A percentile compares a stretch with the other conserved stretches of the same genome.
These are phyloP conservation scores for Cardiospermum halicacabum DNA, from an alignment of 345 rosid species.

Conservation along the genomic window DNA sequence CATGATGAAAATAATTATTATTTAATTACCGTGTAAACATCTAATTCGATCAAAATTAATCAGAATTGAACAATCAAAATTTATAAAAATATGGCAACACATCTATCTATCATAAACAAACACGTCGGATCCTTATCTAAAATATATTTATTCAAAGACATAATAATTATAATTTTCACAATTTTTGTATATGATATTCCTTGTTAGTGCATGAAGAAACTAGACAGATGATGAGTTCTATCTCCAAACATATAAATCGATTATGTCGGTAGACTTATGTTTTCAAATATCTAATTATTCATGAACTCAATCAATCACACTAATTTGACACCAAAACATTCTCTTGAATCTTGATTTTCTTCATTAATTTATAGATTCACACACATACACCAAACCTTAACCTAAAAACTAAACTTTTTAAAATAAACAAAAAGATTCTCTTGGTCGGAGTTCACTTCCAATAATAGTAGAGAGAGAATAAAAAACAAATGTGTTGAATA, in stretches of 20 bases:
- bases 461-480: conserved; percentile 15
- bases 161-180: too few relatives aligned
- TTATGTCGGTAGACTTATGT: conserved; percentile 29
- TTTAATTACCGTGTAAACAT: neutral
- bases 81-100: too few relatives aligned
- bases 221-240: conserved; percentile 6
- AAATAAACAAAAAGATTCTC: conserved; percentile 28
- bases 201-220: too few relatives aligned
- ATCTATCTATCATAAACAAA: too few relatives aligned
- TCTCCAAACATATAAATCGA: conserved; percentile 8
- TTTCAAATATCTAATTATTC: conserved; percentile 28
- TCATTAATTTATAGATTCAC: conserved; percentile 4
- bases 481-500: conserved; percentile 8
- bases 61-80: too few relatives aligned
- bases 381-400: too few relatives aligned
- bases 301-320: conserved; percentile 17
- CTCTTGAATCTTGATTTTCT: conserved; percentile 15
- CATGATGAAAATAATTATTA: neutral
- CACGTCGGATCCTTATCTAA: too few relatives aligned
- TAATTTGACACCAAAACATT: conserved; percentile 18
- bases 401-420: neutral
- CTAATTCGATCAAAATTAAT: neutral
- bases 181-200: neutral
- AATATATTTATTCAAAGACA: too few relatives aligned
- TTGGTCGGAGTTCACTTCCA: conserved; percentile 37